Evolutionary conservation across 805 yeast genomes (phyloP), one percentile per base, ranked within the genome.

Genomic region (Wickerhamomyces hampshirensis): DNA sequence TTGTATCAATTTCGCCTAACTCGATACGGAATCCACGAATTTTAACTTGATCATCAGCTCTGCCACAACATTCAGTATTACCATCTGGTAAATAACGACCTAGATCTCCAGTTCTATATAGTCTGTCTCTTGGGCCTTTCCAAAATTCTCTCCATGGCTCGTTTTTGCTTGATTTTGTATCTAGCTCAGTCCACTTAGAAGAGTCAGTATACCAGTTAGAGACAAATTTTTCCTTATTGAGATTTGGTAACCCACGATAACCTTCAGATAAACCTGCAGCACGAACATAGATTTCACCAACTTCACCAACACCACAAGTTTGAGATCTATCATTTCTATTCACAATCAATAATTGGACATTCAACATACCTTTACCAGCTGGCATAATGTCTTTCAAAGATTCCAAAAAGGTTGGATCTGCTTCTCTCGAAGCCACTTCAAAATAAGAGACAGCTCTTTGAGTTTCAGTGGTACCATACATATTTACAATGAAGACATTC

Each of bases 381-480:
- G 98, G 98, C 83, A 93, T 88, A 37, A 87, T 83, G 53, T 93
- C 98, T 62, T 94, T 93, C 65, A 86, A 84, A 33, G 81, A 73
- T 55, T 79, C 81, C 57, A 93, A 70, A 60, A 84, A 89, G 17
- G 73, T 64, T 17, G 91, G 72, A 58, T 89, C 88, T 30, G 70
- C 56, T 16, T 71, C 57, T 47, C 86, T 71, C 19, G 94, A 77
- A 29, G 85, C 78, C 43, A 94, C 91, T 59, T 87, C 94, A 64
- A 77, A 94, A 63, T 76, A 93, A 0, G 98, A 89, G 18, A 93
- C 99, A 2, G 99, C 93, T 58, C 99, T 77, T 69, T 94, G 99
- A 12, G 99, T 93, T 63, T 93, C 99, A 9, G 99, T 93, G 27
- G 99, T 93, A 55, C 99, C 99, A 60, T 93, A 93, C 99, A 93